Conservation (phyloP, 2,329 filamentous ascomycete genomes). For the Fusarium hainanense region DNA sequence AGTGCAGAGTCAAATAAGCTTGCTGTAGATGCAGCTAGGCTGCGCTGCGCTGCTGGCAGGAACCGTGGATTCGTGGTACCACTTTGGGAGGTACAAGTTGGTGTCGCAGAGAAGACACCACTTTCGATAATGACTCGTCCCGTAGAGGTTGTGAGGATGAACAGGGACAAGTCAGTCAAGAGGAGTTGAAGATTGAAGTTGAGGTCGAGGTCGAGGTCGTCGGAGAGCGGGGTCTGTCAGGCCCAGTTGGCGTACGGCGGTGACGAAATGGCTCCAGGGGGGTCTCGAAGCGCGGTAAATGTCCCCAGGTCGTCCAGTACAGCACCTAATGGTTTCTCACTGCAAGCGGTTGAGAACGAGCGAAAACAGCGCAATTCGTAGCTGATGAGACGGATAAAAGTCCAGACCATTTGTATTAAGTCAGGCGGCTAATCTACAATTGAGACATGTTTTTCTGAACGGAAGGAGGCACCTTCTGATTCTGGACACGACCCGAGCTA, state of each 20-base stretch:
- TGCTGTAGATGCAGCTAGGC: constrained; percentile 22
- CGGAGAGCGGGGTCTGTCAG: constrained; percentile 43
- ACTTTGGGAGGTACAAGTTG: neutral
- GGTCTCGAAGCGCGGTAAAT: constrained; percentile 26
- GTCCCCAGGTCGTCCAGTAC: constrained; percentile 3
- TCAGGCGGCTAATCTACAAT: constrained; percentile 1
- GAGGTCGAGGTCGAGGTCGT: constrained; percentile 18
- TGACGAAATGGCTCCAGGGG: constrained; percentile 44
- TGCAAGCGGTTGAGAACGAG: constrained; percentile 9
- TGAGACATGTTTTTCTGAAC: neutral
- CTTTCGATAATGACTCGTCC: constrained; percentile 10
- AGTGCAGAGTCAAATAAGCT: constrained; percentile 22
- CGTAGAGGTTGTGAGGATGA: constrained; percentile 21
- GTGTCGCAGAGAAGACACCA: constrained; percentile 1
- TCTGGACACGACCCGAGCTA: constrained; percentile 4
- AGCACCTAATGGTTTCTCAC: constrained; percentile 7
- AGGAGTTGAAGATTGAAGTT: constrained; percentile 30
- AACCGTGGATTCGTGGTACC: neutral
- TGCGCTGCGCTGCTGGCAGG: constrained; percentile 31
- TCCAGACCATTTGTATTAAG: neutral
- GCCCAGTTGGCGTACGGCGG: constrained; percentile 41
- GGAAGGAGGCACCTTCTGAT: constrained; percentile 22
- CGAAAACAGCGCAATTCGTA: constrained; percentile 23
- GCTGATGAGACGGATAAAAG: constrained; percentile 7
- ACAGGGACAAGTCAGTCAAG: constrained; percentile 23